A percentile compares a stretch with the other conserved stretches of the same genome.
Evolutionary conservation across 441 rosid genomes (phyloP).

Genomic region (Gossypium armourianum): DNA sequence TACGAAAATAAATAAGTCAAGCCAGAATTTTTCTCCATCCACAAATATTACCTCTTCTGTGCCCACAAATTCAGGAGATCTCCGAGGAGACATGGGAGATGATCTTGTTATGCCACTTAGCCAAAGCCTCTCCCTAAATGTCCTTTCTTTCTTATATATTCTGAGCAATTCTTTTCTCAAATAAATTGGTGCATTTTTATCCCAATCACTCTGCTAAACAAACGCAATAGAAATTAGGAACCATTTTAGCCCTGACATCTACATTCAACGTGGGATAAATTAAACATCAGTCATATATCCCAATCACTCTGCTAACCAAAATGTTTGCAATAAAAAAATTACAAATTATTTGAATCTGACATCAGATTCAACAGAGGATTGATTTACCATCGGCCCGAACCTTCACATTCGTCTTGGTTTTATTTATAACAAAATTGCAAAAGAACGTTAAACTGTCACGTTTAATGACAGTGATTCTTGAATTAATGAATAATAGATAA

Average conservation of each 20-base stretch:
- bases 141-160: slow-evolving; percentile 54
- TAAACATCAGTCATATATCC: slow-evolving; percentile 19
- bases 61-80: slow-evolving; percentile 71
- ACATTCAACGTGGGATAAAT: background rate
- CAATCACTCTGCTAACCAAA: slow-evolving; percentile 34
- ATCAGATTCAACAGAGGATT: background rate
- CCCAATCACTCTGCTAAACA: slow-evolving; percentile 38
- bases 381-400: background rate
- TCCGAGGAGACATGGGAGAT: slow-evolving; percentile 55
- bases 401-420: slow-evolving; percentile 1
- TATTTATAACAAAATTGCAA: background rate
- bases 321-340: background rate
- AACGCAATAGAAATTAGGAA: background rate
- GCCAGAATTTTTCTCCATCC: slow-evolving; percentile 7
- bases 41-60: slow-evolving; percentile 63
- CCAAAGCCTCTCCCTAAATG: slow-evolving; percentile 76
- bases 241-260: background rate
- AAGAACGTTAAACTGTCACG: background rate
- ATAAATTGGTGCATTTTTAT: slow-evolving; percentile 45
- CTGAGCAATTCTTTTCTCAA: slow-evolving; percentile 68
- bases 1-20: background rate
- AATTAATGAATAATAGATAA: background rate
- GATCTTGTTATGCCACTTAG: slow-evolving; percentile 67
- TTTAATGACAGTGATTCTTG: background rate
- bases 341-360: background rate